Conservation (phyloP, 2,329 filamentous ascomycete genomes). For the Stagonosporopsis tanaceti region DNA sequence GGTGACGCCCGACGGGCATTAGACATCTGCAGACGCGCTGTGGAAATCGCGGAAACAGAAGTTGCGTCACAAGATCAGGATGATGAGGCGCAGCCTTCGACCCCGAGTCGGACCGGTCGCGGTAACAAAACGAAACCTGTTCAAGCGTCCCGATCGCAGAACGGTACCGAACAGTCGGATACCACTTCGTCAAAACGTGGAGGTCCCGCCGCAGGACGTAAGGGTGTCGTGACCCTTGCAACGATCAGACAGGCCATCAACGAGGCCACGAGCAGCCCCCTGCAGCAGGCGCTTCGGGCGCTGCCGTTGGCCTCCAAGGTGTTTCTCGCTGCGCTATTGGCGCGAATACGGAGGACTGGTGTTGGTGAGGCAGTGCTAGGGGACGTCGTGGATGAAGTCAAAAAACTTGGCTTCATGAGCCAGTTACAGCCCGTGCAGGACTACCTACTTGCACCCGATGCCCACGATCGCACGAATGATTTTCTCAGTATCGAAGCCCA, state of each 20-base stretch:
- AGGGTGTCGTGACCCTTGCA: slow-evolving; percentile 80
- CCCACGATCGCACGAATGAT: slow-evolving; percentile 35
- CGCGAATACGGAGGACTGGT: slow-evolving; percentile 81
- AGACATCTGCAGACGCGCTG: slow-evolving; percentile 93
- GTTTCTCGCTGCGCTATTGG: slow-evolving; percentile 81
- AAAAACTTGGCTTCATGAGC: slow-evolving; percentile 70
- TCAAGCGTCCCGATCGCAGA: slow-evolving; percentile 27
- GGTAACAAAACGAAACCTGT: slow-evolving; percentile 43
- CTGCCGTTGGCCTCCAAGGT: slow-evolving; percentile 85
- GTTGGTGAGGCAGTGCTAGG: slow-evolving; percentile 87
- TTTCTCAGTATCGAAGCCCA: slow-evolving; percentile 16
- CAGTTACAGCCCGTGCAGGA: slow-evolving; percentile 67
- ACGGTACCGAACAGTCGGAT: slow-evolving; percentile 32
- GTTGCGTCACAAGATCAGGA: slow-evolving; percentile 43
- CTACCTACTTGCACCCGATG: slow-evolving; percentile 61
- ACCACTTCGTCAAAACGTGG: slow-evolving; percentile 36
- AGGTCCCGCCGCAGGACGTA: slow-evolving; percentile 34
- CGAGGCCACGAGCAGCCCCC: slow-evolving; percentile 90
- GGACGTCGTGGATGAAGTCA: slow-evolving; percentile 87
- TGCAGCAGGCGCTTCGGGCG: slow-evolving; percentile 86
- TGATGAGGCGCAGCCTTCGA: slow-evolving; percentile 58
- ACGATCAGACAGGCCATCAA: slow-evolving; percentile 94
- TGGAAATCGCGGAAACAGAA: slow-evolving; percentile 90
- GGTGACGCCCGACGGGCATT: slow-evolving; percentile 91
- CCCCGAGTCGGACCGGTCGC: slow-evolving; percentile 67